Evolutionary conservation across 2,329 filamentous ascomycete species (phyloP).

Genomic region (Penicillium sclerotigenum): DNA sequence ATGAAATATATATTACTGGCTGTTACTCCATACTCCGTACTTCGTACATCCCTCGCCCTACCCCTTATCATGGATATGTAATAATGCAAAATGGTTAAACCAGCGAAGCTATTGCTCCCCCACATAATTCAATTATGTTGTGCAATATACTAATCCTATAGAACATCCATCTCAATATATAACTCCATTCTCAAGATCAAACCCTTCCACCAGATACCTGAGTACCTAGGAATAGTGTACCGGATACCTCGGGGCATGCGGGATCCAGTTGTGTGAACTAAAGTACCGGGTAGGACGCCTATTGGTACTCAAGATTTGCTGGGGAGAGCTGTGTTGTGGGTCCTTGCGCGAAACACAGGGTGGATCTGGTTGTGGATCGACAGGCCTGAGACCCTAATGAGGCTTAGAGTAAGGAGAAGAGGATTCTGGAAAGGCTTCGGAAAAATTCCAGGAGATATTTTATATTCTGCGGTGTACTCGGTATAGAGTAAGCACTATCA

Average conservation of each 20-base stretch:
- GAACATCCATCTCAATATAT: neutral
- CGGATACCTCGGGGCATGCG: conserved; percentile 9
- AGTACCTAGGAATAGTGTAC: neutral
- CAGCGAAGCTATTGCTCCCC: neutral
- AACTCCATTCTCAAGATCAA: neutral
- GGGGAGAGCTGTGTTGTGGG: conserved; percentile 19
- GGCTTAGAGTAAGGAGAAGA: conserved; percentile 3
- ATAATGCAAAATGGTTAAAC: neutral
- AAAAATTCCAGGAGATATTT: neutral
- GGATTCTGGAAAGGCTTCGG: neutral
- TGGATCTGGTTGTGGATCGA: conserved; percentile 22
- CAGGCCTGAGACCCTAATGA: conserved; percentile 6
- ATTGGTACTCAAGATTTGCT: conserved; percentile 10
- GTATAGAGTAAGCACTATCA: neutral
- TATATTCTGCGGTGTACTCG: neutral
- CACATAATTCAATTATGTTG: neutral
- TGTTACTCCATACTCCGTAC: neutral
- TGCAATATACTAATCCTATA: neutral
- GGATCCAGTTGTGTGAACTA: neutral
- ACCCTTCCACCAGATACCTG: neutral
- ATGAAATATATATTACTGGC: neutral
- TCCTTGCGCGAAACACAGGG: conserved; percentile 25
- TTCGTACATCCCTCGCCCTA: neutral
- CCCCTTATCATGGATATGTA: neutral
- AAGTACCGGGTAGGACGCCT: conserved; percentile 14